Conservation (phyloP, 768 basidiomycete genomes). For the Coprinellus micaceus region DNA sequence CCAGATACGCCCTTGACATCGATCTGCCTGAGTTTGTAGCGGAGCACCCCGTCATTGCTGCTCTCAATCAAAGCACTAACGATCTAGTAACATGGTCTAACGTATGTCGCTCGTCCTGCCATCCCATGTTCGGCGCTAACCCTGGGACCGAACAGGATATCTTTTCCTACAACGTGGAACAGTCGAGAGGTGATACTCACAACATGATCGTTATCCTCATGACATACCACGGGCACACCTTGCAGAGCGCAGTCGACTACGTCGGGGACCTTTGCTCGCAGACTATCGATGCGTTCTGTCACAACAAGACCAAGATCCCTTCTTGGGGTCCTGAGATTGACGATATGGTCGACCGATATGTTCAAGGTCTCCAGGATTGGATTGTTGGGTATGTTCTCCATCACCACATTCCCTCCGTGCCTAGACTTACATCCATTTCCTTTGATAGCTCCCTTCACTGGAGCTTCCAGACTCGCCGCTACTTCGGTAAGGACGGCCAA, state of each 20-base stretch:
- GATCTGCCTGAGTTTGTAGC: constrained; percentile 70
- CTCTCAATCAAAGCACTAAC: constrained; percentile 65
- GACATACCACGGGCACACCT: constrained; percentile 49
- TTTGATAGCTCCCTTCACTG: constrained; percentile 53
- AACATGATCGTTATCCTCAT: constrained; percentile 75
- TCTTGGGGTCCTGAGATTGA: constrained; percentile 64
- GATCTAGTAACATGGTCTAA: constrained; percentile 85
- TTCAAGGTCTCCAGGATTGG: constrained; percentile 66
- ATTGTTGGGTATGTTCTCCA: constrained; percentile 50
- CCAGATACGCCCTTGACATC: constrained; percentile 60
- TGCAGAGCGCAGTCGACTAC: constrained; percentile 62
- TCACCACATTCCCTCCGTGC: neutral
- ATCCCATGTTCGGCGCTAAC: neutral
- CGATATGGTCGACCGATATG: constrained; percentile 51
- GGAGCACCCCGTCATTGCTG: constrained; percentile 57
- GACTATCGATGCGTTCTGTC: constrained; percentile 50
- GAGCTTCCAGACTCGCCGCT: constrained; percentile 67
- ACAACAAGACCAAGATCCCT: constrained; percentile 46
- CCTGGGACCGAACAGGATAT: constrained; percentile 47
- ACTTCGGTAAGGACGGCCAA: constrained; percentile 58
- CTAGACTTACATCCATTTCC: neutral
- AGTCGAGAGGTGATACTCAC: constrained; percentile 63
- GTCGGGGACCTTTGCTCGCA: constrained; percentile 59
- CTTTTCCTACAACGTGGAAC: constrained; percentile 74
- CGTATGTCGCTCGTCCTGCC: constrained; percentile 35